Conservation (phyloP, 768 basidiomycete genomes). For the Amyloporia xantha region DNA sequence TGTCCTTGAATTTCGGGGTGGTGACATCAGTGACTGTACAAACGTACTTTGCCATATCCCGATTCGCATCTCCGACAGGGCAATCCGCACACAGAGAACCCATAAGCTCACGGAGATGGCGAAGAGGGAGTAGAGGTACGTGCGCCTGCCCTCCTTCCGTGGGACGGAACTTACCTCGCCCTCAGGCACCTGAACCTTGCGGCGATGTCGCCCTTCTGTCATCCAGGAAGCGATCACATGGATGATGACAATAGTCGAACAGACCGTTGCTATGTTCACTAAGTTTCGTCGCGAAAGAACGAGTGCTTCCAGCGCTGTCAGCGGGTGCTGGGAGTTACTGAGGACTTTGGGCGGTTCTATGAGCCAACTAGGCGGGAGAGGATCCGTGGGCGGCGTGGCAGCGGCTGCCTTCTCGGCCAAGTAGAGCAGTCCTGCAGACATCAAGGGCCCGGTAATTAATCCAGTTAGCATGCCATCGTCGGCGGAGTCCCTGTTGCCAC, state of each 20-base stretch:
- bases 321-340: constrained; percentile 31
- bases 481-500: constrained; percentile 50
- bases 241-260: constrained; percentile 69
- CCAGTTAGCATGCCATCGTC: constrained; percentile 88
- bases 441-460: constrained; percentile 75
- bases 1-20: background rate
- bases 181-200: constrained; percentile 40
- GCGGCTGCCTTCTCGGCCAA: constrained; percentile 31
- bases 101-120: constrained; percentile 45
- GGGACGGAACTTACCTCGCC: constrained; percentile 74
- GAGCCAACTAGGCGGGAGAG: constrained; percentile 61
- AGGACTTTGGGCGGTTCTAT: constrained; percentile 69
- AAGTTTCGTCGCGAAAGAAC: constrained; percentile 67
- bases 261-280: constrained; percentile 74
- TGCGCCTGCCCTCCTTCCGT: constrained; percentile 58
- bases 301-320: constrained; percentile 47
- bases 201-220: constrained; percentile 50
- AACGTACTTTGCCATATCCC: constrained; percentile 69
- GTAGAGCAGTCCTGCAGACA: constrained; percentile 65
- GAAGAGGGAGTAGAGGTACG: constrained; percentile 61
- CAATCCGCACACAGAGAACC: constrained; percentile 43
- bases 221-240: constrained; percentile 78
- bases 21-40: background rate
- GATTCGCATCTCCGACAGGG: constrained; percentile 35
- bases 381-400: constrained; percentile 18